Percentiles rank a stretch among this genome's conserved stretches.
These are phyloP conservation scores for Lentinula sp. DNA, from an alignment of 768 basidiomycete species.

Conservation along the genomic window DNA sequence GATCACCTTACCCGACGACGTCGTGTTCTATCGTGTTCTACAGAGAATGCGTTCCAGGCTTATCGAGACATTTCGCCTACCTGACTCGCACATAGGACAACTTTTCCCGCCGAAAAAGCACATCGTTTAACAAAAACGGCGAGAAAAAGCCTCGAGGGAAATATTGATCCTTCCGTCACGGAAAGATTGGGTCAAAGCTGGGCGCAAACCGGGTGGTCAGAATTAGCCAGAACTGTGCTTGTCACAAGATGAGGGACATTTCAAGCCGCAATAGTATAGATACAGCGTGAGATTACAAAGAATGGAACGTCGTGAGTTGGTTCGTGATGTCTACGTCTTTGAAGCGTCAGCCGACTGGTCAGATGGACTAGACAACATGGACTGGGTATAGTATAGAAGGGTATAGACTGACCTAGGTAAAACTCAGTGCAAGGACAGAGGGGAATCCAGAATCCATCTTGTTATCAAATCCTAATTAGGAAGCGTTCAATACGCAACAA, in stretches of 20 bases:
- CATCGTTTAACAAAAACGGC: not conserved
- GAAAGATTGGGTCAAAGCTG: not conserved
- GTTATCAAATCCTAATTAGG: slow-evolving; percentile 48
- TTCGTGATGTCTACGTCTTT: not conserved
- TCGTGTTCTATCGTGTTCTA: not conserved
- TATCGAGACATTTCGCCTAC: not conserved
- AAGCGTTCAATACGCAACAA: not conserved
- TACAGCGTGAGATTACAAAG: not conserved
- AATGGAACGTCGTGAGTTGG: not conserved
- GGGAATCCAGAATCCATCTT: slow-evolving; percentile 49
- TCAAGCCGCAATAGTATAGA: not conserved
- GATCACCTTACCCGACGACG: slow-evolving; percentile 1
- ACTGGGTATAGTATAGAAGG: not conserved
- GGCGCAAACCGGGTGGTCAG: not conserved
- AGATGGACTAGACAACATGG: not conserved
- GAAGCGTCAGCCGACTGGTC: not conserved
- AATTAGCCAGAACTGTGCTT: not conserved
- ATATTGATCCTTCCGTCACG: not conserved
- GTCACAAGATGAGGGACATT: not conserved
- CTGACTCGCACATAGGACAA: not conserved
- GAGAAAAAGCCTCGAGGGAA: not conserved
- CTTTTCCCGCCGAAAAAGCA: not conserved
- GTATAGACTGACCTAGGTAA: not conserved
- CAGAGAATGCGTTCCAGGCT: not conserved
- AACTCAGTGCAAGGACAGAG: slow-evolving; percentile 17